Percentiles rank a stretch among this genome's conserved stretches.
phyloP scores from a whole-genome alignment of 2,329 filamentous ascomycete genomes.

The Xylariaceae sp. region DNA sequence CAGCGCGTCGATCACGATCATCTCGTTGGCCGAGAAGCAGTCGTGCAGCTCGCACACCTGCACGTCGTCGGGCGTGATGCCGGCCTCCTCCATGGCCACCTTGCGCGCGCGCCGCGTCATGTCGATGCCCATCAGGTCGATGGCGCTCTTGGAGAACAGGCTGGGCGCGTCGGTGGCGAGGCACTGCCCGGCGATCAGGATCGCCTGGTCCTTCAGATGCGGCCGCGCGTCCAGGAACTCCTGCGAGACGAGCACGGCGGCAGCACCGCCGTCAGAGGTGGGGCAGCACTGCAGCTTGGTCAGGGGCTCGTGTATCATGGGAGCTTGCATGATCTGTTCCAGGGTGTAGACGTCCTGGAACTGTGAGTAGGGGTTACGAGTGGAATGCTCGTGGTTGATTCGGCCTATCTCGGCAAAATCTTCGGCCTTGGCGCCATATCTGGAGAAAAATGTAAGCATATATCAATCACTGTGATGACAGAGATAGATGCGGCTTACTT shows the following conservation, averaged over 20 bases:
- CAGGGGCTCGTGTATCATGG: slow-evolving; percentile 78
- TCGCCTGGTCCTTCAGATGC: slow-evolving; percentile 74
- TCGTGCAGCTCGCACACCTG: slow-evolving; percentile 91
- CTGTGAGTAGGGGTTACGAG: slow-evolving; percentile 94
- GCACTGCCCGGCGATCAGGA: slow-evolving; percentile 82
- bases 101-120: slow-evolving; percentile 72
- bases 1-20: slow-evolving; percentile 82
- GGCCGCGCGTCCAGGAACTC: slow-evolving; percentile 80
- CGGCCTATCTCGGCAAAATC: slow-evolving; percentile 95
- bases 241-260: slow-evolving; percentile 83
- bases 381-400: slow-evolving; percentile 87
- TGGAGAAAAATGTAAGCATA: slow-evolving; percentile 31
- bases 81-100: slow-evolving; percentile 69
- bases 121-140: slow-evolving; percentile 83
- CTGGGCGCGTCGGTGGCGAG: slow-evolving; percentile 77
- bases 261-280: slow-evolving; percentile 86
- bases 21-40: slow-evolving; percentile 94
- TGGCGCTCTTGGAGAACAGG: slow-evolving; percentile 73
- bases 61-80: slow-evolving; percentile 61
- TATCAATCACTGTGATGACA: not conserved
- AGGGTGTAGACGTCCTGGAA: slow-evolving; percentile 88
- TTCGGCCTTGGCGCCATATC: slow-evolving; percentile 72
- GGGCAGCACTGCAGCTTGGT: slow-evolving; percentile 99
- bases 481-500: slow-evolving; percentile 48
- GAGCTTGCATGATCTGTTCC: slow-evolving; percentile 70